These are phyloP conservation scores for Dipteronia dyeriana DNA, from an alignment of 345 rosid genomes.

Conservation along the genomic window DNA sequence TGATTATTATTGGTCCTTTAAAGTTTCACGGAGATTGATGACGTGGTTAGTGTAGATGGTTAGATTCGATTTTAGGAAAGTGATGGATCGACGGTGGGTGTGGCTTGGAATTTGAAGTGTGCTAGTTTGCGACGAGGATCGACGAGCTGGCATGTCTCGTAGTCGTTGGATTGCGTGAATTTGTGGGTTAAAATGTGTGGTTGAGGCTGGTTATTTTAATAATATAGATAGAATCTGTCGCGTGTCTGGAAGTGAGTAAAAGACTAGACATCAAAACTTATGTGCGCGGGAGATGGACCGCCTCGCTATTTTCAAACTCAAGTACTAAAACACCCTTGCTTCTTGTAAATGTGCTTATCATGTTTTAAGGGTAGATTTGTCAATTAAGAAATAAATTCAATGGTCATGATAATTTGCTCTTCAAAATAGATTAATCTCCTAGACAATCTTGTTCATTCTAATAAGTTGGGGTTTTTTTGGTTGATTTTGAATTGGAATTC, in stretches of 20 bases:
- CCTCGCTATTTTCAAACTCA: neutral
- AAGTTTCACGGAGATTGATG: slow-evolving; percentile 33
- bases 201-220: neutral
- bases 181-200: neutral
- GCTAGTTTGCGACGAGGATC: slow-evolving; percentile 18
- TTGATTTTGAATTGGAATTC: no score
- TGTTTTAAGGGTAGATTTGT: neutral
- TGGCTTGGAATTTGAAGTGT: slow-evolving; percentile 2
- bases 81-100: slow-evolving; percentile 18
- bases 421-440: no score
- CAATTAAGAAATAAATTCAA: neutral
- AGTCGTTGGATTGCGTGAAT: neutral
- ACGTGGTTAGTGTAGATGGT: slow-evolving; percentile 17
- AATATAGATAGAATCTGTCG: neutral
- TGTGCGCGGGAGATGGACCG: slow-evolving; percentile 3
- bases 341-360: neutral
- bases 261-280: neutral
- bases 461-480: no score
- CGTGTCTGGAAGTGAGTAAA: neutral
- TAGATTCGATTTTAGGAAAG: slow-evolving; percentile 3
- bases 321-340: neutral
- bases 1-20: slow-evolving; percentile 21
- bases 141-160: neutral
- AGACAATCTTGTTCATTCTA: no score
- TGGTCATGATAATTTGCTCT: no score